Evolutionary conservation across 2,329 filamentous ascomycete genomes (phyloP), one percentile per base, ranked within the genome.

Genomic region (Cordyceps militaris): DNA sequence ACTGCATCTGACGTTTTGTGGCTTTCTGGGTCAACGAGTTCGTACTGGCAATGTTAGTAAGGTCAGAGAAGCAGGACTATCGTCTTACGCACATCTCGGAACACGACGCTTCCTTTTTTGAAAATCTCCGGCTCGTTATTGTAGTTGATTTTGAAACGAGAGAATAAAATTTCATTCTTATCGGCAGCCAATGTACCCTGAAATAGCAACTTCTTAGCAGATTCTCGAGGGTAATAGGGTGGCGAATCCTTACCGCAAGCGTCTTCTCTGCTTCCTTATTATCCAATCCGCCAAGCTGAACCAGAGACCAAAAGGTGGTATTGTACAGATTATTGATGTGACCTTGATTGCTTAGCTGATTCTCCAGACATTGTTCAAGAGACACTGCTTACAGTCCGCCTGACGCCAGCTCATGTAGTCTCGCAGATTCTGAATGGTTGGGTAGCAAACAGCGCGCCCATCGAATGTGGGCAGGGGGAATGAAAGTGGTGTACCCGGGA

Each of bases 271-370:
- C 94, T 59, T 90, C 87, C 52, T 85, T 87, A 30, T 84, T 82
- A 54, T 82, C 85, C 76, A 94, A 81, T 0, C 87, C 88, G 2
- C 89, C 92, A 49, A 84, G 76, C 62, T 90, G 84, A 23, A 97
- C 87, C 66, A 99, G 77, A 1, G 87, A 79, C 94, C 94, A 99
- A 71, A 97, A 97, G 0, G 91, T 90, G 0, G 94, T 99, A 70
- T 99, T 99, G 73, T 97, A 99, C 4, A 99, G 81, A 67, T 99
- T 99, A 72, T 99, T 99, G 66, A 99, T 96, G 70, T 99, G 94
- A 63, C 89, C 89, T 93, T 60, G 10, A 0, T 24, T 70, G 3
- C 14, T 57, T n/a, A 57, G 47, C 30, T 34, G 13, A 2, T 11
- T 8, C 5, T n/a, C 24, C 24, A 13, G 2, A n/a, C n/a, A n/a